Percentiles rank a stretch among this genome's conserved stretches.
Evolutionary conservation across 2,329 filamentous ascomycete genomes (phyloP).

Genomic region (Hypoxylon sp.): DNA sequence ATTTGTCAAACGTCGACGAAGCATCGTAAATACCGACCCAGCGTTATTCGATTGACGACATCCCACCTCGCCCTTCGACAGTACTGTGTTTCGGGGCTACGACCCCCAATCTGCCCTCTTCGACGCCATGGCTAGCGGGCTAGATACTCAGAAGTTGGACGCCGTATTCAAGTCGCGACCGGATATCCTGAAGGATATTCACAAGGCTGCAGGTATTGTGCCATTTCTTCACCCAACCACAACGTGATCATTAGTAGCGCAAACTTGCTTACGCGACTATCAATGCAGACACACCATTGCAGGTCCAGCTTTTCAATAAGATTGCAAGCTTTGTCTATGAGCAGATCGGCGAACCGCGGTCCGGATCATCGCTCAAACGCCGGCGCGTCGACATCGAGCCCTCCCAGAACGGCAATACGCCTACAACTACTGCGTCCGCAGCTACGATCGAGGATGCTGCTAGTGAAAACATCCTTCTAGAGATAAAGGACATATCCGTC

Average conservation of each 20-base stretch:
- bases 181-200: constrained; percentile 63
- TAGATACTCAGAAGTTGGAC: constrained; percentile 60
- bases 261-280: constrained; percentile 20
- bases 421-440: constrained; percentile 33
- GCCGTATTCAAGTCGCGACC: constrained; percentile 63
- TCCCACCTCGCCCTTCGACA: background rate
- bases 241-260: background rate
- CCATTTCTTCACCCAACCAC: background rate
- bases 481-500: constrained; percentile 72
- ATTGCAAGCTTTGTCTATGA: constrained; percentile 61
- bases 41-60: background rate
- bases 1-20: constrained; percentile 11
- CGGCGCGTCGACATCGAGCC: constrained; percentile 58
- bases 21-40: constrained; percentile 7
- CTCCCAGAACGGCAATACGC: constrained; percentile 38
- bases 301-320: constrained; percentile 63
- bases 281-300: constrained; percentile 59
- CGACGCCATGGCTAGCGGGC: constrained; percentile 51
- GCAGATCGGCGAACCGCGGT: constrained; percentile 46
- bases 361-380: constrained; percentile 60
- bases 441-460: constrained; percentile 51
- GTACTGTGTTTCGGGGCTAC: constrained; percentile 8
- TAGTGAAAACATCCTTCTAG: constrained; percentile 62
- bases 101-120: constrained; percentile 1
- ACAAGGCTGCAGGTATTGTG: constrained; percentile 59